phyloP scores from a whole-genome alignment of 768 basidiomycete species.

The Phylloporus sp. region DNA sequence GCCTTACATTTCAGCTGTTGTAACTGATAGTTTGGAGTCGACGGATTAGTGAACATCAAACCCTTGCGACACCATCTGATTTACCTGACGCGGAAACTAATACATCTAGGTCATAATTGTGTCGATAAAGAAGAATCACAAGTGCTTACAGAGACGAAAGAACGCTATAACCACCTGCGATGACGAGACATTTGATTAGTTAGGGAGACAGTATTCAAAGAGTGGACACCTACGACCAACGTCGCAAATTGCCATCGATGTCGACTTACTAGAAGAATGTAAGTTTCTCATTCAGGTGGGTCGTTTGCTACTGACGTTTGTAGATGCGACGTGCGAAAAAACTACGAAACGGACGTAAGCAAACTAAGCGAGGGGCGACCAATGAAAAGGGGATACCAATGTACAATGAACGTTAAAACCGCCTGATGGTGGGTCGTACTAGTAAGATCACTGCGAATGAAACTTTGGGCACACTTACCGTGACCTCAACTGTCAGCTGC shows the following conservation, averaged over 20 bases:
- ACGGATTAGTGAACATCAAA: slow-evolving; percentile 9
- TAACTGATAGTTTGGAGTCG: slow-evolving; percentile 19
- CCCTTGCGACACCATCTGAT: background rate
- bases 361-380: background rate
- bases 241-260: slow-evolving; percentile 30
- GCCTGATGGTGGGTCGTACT: slow-evolving; percentile 8
- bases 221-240: slow-evolving; percentile 30
- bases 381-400: slow-evolving; percentile 36
- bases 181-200: slow-evolving; percentile 1
- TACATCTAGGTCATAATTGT: background rate
- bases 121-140: background rate
- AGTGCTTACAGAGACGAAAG: slow-evolving; percentile 30
- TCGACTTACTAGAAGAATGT: slow-evolving; percentile 24
- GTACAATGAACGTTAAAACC: slow-evolving; percentile 35
- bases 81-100: slow-evolving; percentile 36
- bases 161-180: slow-evolving; percentile 27
- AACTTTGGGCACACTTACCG: slow-evolving; percentile 19
- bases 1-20: slow-evolving; percentile 31
- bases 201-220: background rate
- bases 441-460: background rate
- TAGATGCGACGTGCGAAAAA: slow-evolving; percentile 42
- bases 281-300: background rate
- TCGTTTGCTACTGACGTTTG: slow-evolving; percentile 29
- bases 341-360: slow-evolving; percentile 12
- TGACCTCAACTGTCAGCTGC: slow-evolving; percentile 30